phyloP scores from a whole-genome alignment of 495 filamentous ascomycete genomes.

The Parmelia sp. region DNA sequence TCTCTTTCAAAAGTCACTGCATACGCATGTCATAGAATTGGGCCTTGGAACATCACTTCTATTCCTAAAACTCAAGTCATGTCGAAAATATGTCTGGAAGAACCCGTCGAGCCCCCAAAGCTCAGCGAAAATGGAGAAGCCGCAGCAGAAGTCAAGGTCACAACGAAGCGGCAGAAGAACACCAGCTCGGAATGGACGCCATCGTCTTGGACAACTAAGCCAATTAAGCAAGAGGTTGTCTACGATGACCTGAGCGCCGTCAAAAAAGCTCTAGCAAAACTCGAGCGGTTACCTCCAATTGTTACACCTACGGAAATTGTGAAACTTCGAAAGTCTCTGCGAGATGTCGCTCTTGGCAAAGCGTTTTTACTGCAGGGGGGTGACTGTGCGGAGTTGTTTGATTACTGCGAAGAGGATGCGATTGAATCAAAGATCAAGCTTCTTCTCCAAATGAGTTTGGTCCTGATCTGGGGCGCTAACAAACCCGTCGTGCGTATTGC shows the following conservation, averaged over 20 bases:
- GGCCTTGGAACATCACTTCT: not conserved
- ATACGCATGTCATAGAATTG: not conserved
- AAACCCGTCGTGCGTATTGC: conserved; percentile 93
- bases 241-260: conserved; percentile 66
- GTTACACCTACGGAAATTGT: conserved; percentile 75
- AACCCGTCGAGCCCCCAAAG: not conserved
- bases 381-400: conserved; percentile 95
- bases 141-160: conserved; percentile 24
- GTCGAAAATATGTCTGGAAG: not conserved
- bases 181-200: conserved; percentile 43
- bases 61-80: not conserved
- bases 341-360: conserved; percentile 84
- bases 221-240: conserved; percentile 82
- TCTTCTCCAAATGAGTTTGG: conserved; percentile 89
- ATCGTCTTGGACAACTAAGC: conserved; percentile 80
- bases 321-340: conserved; percentile 65
- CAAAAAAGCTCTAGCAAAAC: conserved; percentile 58
- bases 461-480: conserved; percentile 83
- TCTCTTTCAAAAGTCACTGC: not conserved
- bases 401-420: conserved; percentile 83
- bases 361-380: conserved; percentile 92
- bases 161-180: conserved; percentile 14
- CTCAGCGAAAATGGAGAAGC: conserved; percentile 21
- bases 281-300: conserved; percentile 75
- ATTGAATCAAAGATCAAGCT: conserved; percentile 97